Conservation (phyloP, 495 filamentous ascomycete species). For the Podospora pseudoanserina region DNA sequence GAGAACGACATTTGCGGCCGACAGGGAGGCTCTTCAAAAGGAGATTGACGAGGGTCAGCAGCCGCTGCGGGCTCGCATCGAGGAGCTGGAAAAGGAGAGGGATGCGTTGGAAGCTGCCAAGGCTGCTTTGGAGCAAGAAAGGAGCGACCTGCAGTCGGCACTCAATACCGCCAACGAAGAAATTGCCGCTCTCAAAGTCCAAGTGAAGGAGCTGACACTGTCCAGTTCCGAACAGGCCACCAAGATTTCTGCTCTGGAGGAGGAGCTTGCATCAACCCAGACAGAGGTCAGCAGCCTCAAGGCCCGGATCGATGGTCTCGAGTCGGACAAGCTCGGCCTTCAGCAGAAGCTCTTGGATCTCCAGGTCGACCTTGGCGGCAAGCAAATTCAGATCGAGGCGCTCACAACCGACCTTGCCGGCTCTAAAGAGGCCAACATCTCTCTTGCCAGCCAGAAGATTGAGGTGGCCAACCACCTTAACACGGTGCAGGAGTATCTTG, state of each 20-base stretch:
- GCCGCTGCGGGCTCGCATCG: constrained; percentile 24
- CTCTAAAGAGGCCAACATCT: constrained; percentile 32
- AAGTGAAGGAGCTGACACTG: constrained; percentile 24
- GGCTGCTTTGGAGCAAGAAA: constrained; percentile 34
- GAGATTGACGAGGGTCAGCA: constrained; percentile 23
- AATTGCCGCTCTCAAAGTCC: constrained; percentile 24
- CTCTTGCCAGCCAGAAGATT: constrained; percentile 32
- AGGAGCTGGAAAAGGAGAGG: constrained; percentile 39
- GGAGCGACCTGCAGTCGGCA: constrained; percentile 29
- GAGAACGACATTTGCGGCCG: constrained; percentile 11
- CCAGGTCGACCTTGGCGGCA: constrained; percentile 18
- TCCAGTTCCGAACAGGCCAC: constrained; percentile 20
- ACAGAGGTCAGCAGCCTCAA: constrained; percentile 21
- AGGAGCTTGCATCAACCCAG: constrained; percentile 21
- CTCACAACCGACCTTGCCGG: constrained; percentile 33
- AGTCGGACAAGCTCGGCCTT: constrained; percentile 36
- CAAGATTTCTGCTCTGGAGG: constrained; percentile 24
- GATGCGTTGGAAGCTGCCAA: constrained; percentile 32
- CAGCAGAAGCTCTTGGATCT: constrained; percentile 32
- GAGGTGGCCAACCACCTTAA: constrained; percentile 26
- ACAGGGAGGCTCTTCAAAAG: constrained; percentile 25
- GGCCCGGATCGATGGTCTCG: constrained; percentile 32
- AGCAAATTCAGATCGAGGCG: constrained; percentile 24
- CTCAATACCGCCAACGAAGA: constrained; percentile 26
- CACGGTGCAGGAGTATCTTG: constrained; percentile 20